Base-by-base conservation (phyloP, 148 eudicot species). In the Polygonum maritimum region DNA sequence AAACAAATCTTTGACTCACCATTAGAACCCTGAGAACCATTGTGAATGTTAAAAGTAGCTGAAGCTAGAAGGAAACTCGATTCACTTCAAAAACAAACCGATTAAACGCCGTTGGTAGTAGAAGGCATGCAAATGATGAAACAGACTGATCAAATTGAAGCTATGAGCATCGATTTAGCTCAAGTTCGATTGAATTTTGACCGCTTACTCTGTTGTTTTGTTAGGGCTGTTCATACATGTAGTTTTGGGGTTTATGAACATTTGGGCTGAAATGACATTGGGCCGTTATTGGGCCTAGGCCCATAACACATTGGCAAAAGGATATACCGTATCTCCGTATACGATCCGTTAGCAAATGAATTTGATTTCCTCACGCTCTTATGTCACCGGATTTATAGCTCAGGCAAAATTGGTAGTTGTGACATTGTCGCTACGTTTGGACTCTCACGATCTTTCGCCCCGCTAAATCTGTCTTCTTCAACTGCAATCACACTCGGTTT, bases 1-100 rank as follows among this genome's bases (percentile, higher is more conserved):
- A 49, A 35, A 12, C 44, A 48, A 73, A 48, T 36, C 16, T 54
- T 55, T 51, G 69, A 57, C 84, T 78, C 67, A 88, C 95, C 95
- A 90, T 90, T 35, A 90, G 85, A 73, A 90, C 92, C 84, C 84
- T 87, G n/a, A 88, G 89, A 82, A 89, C 92, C 95, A 90, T 88
- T 33, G 55, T 75, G 2, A 11, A 44, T 21, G 49, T 45, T 10
- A 19, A 19, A 45, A 41, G 54, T 4, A 40, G 51, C 49, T 72
- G 52, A 45, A 72, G 26, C 75, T 67, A 1, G 11, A 1, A 26
- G 45, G 45, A 7, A 67, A 67, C 15, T 67, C 44, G 41, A 67
- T 35, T 67, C 7, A 19, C 40, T 63, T 22, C 63, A 21, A 9
- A 9, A 22, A 21, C 12, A 19, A 57, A 57, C 69, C 13, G 35